phyloP scores from a whole-genome alignment of 1,284 basidiomycete genomes.

The Fomitopsis pinicola region DNA sequence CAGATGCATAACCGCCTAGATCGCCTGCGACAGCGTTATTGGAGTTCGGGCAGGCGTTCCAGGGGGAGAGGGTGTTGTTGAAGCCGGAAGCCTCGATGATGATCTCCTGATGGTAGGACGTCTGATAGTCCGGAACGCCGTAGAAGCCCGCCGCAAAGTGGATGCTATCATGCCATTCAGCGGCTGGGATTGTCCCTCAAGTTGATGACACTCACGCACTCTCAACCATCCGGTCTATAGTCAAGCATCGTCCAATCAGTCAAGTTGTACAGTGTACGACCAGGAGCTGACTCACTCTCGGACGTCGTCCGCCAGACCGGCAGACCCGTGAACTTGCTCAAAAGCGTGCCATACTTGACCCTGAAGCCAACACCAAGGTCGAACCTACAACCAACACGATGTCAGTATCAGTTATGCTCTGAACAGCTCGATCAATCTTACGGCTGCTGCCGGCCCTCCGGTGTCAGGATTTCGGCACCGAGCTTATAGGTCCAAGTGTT shows the following conservation, averaged over 20 bases:
- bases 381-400: conserved; percentile 30
- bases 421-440: conserved; percentile 19
- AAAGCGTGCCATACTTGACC: conserved; percentile 52
- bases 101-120: conserved; percentile 46
- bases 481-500: conserved; percentile 51
- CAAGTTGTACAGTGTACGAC: neutral
- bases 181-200: neutral
- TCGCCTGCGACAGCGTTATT: conserved; percentile 29
- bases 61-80: conserved; percentile 58
- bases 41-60: conserved; percentile 38
- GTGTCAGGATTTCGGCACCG: conserved; percentile 55
- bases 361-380: conserved; percentile 46
- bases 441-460: conserved; percentile 52
- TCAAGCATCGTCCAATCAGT: neutral
- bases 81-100: conserved; percentile 46
- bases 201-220: conserved; percentile 39
- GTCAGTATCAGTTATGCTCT: neutral
- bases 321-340: conserved; percentile 46
- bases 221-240: conserved; percentile 43
- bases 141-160: conserved; percentile 62
- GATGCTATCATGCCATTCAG: conserved; percentile 24
- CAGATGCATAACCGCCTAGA: conserved; percentile 27
- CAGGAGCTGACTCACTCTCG: conserved; percentile 29
- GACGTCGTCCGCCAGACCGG: conserved; percentile 65
- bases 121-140: conserved; percentile 44